These are phyloP conservation scores for Canna indica DNA, from an alignment of 176 grass and related monocot species.

Conservation along the genomic window DNA sequence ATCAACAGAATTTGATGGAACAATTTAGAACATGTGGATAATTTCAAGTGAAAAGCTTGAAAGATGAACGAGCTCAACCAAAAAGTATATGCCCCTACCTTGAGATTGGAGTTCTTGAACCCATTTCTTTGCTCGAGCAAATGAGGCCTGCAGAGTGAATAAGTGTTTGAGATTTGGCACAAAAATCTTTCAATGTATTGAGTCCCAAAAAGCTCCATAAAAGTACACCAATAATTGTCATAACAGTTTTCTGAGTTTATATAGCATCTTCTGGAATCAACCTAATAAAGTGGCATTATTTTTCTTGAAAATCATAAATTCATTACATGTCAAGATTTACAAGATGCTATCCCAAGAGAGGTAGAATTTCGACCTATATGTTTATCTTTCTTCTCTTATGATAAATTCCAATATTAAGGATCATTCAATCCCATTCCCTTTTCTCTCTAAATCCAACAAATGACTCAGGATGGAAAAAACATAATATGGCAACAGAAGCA, in stretches of 20 bases:
- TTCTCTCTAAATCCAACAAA: too few species aligned
- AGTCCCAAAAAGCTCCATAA: background rate
- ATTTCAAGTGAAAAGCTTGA: background rate
- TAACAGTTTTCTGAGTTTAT: background rate
- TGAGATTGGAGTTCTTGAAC: slow-evolving; percentile 22
- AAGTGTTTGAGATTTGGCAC: background rate
- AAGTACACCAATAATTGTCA: background rate
- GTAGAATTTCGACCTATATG: too few species aligned
- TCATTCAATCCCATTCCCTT: background rate
- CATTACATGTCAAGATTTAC: too few species aligned
- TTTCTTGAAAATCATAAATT: too few species aligned
- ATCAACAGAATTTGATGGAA: background rate
- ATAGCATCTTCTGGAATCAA: too few species aligned
- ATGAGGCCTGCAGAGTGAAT: slow-evolving; percentile 1
- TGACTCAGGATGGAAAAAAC: too few species aligned
- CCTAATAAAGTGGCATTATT: too few species aligned
- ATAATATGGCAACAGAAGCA: too few species aligned
- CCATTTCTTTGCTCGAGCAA: slow-evolving; percentile 21
- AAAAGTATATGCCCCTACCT: background rate
- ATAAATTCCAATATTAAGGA: background rate
- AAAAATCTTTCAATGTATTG: background rate
- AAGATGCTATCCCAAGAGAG: too few species aligned
- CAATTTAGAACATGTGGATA: background rate
- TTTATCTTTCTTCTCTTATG: background rate
- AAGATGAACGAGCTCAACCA: background rate